Evolutionary conservation across 768 basidiomycete species (phyloP).

Genomic region (Vararia minispora): DNA sequence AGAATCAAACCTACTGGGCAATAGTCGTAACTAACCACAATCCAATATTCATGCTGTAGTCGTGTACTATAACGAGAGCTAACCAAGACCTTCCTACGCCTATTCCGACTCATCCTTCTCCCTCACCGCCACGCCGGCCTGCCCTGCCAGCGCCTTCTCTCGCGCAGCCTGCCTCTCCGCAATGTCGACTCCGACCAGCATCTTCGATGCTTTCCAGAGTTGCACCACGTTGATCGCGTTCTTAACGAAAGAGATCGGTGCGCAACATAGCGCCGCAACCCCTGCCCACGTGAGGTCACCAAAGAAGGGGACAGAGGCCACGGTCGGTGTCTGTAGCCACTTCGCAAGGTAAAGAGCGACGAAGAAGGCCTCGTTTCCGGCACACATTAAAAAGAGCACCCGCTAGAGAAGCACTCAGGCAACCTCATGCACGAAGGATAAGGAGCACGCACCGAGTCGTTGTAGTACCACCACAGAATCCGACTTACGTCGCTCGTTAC

Average conservation of each 20-base stretch:
- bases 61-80: slow-evolving; percentile 2
- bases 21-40: too few species aligned
- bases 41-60: too few species aligned
- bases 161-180: slow-evolving; percentile 69
- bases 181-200: slow-evolving; percentile 86
- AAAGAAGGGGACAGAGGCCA: slow-evolving; percentile 19
- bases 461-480: slow-evolving; percentile 90
- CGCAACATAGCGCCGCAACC: slow-evolving; percentile 49
- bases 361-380: slow-evolving; percentile 93
- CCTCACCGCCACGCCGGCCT: too few species aligned
- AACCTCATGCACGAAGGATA: background rate
- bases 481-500: slow-evolving; percentile 89
- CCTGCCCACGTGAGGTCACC: slow-evolving; percentile 63
- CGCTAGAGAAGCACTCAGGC: slow-evolving; percentile 30
- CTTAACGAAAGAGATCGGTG: slow-evolving; percentile 57
- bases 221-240: slow-evolving; percentile 94
- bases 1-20: too few species aligned
- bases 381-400: slow-evolving; percentile 87
- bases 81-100: slow-evolving; percentile 1
- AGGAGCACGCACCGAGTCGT: slow-evolving; percentile 59
- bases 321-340: slow-evolving; percentile 64
- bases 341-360: slow-evolving; percentile 90
- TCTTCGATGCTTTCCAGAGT: slow-evolving; percentile 96
- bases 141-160: slow-evolving; percentile 29
- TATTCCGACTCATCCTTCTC: slow-evolving; percentile 5